A percentile compares a stretch with the other conserved stretches of the same genome.
Conservation (phyloP, 179 eudicot genomes). For the Carnegiea gigantea region DNA sequence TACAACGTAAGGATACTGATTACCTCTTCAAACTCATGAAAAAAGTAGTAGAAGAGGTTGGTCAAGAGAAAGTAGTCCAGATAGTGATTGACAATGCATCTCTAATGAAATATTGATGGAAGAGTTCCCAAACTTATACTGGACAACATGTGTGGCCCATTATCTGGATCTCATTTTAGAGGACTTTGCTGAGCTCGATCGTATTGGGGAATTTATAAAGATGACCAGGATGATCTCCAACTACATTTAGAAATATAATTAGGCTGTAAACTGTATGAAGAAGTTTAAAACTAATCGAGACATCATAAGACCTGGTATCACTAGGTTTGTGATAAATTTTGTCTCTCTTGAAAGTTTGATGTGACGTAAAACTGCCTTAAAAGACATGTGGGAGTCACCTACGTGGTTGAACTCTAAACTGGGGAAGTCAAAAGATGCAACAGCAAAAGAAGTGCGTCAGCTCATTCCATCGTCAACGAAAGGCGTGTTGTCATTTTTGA, state of each 20-base stretch:
- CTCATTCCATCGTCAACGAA: not conserved
- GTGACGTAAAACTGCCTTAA: too few relatives aligned
- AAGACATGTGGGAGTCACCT: too few relatives aligned
- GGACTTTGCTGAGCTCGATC: not conserved
- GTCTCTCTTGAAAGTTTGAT: too few relatives aligned
- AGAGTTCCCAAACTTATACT: not conserved
- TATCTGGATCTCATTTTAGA: conserved; percentile 15
- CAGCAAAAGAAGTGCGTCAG: not conserved
- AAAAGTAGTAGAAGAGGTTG: too few relatives aligned
- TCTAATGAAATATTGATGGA: conserved; percentile 1
- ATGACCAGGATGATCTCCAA: not conserved
- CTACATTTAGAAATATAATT: not conserved
- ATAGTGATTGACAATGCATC: too few relatives aligned
- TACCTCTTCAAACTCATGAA: too few relatives aligned
- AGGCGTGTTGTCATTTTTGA: not conserved
- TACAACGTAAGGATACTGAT: too few relatives aligned
- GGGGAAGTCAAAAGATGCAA: not conserved
- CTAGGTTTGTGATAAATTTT: too few relatives aligned
- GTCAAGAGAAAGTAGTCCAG: too few relatives aligned
- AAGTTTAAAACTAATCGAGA: conserved; percentile 5
- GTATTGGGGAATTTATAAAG: not conserved
- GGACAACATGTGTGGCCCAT: not conserved
- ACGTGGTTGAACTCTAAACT: not conserved
- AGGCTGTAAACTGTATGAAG: conserved; percentile 5
- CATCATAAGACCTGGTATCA: too few relatives aligned